Conservation (phyloP, 208 protist species). For the Kentomonas sorsogonicus region DNA sequence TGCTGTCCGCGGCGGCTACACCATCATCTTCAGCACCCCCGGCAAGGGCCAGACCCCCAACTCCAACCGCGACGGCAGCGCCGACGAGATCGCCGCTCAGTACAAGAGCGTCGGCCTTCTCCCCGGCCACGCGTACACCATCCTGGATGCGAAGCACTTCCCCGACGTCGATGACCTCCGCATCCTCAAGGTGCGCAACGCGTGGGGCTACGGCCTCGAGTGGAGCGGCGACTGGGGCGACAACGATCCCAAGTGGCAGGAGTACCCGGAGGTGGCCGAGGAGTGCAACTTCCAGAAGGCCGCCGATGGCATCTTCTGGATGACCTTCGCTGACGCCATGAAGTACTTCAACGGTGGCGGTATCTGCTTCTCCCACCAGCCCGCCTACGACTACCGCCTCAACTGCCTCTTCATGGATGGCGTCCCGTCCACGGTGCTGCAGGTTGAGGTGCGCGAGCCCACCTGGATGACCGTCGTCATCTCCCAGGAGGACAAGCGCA, state of each 20-base stretch:
- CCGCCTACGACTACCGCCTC: constrained; percentile 74
- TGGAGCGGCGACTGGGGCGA: constrained; percentile 79
- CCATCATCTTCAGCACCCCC: constrained; percentile 71
- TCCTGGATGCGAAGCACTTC: constrained; percentile 59
- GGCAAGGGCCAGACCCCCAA: constrained; percentile 17
- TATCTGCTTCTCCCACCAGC: constrained; percentile 62
- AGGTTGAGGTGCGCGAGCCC: constrained; percentile 53
- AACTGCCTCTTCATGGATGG: constrained; percentile 59
- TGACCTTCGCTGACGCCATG: constrained; percentile 60
- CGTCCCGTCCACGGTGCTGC: constrained; percentile 59
- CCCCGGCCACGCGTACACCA: constrained; percentile 61
- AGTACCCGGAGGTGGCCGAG: constrained; percentile 64
- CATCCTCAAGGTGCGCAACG: constrained; percentile 71
- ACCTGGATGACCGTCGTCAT: constrained; percentile 69
- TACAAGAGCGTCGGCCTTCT: constrained; percentile 54
- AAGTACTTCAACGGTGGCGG: constrained; percentile 85
- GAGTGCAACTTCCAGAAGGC: constrained; percentile 54
- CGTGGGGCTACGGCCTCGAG: constrained; percentile 47
- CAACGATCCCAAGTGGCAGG: constrained; percentile 64
- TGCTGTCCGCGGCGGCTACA: constrained; percentile 36
- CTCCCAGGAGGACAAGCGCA: constrained; percentile 70
- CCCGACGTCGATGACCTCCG: constrained; percentile 34
- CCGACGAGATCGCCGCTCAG: constrained; percentile 22
- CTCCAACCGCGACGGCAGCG: constrained; percentile 11
- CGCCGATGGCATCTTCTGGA: constrained; percentile 76